Percentiles rank a stretch among this genome's conserved stretches.
phyloP scores from a whole-genome alignment of 257 asterid genomes.

The Solanum corneliomulleri region DNA sequence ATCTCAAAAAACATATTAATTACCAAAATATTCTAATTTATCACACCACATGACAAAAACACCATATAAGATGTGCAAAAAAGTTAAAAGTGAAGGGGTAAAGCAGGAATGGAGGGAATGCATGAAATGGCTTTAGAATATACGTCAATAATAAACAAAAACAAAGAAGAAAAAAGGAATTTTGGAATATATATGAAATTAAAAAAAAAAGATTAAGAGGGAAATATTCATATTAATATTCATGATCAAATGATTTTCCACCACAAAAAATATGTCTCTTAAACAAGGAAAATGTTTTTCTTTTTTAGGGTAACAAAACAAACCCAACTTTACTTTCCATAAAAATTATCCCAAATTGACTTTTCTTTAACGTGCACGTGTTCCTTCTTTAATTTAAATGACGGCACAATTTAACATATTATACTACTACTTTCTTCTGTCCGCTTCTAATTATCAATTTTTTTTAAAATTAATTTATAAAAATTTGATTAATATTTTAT shows the following conservation, averaged over 20 bases:
- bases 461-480: too few species aligned
- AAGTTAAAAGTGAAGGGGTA: neutral
- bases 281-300: neutral
- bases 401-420: neutral
- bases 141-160: neutral
- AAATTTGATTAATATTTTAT: too few species aligned
- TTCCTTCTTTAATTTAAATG: neutral
- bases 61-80: neutral
- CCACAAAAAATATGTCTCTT: neutral
- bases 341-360: neutral
- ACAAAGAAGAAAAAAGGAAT: neutral
- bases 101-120: neutral
- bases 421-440: too few species aligned
- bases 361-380: neutral
- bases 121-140: neutral
- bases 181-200: neutral
- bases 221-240: neutral
- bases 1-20: neutral
- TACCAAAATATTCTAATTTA: neutral
- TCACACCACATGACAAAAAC: neutral
- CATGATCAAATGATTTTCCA: too few species aligned
- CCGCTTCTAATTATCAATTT: too few species aligned
- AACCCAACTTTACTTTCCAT: neutral
- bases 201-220: neutral
- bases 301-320: neutral